Evolutionary conservation across 192 early-diverging fungal species (phyloP), one percentile per base, ranked within the genome.

Genomic region (Coemansia pectinata): DNA sequence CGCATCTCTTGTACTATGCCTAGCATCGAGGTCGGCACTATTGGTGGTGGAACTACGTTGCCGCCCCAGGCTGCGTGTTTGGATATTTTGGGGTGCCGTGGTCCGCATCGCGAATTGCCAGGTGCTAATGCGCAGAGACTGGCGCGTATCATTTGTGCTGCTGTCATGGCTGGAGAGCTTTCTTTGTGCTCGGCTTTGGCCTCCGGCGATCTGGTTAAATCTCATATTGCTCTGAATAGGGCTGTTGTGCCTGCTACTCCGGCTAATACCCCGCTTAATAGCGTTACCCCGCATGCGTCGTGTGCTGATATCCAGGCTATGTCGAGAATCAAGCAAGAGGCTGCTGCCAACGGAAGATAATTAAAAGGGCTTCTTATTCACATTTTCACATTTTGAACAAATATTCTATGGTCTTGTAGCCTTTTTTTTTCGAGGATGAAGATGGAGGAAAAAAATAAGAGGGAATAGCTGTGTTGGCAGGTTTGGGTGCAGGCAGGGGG

Each of bases 1-100:
- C 90, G 90, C 66, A 92, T 97, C 62, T 93, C 91, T 19, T 94
- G 92, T 72, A 93, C 90, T 1, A 97, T 97, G 95, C 95, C 95
- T 2, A 91, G 91, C 62, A 91, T 97, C 44, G 95, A 97, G 69
- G 95, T 97, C 17, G 95, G 95, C 23, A 97, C 95, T 2, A 86
- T 97, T 59, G 95, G 95, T 23, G 95, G 95, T 45, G 95, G 95
- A 15, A 97, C 95, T 0, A 86, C 86, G 27, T 59, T 97, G 52
- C 87, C 89, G 50, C 89, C 95, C 4, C 95, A 97, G 73, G 87
- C 90, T 6, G 86, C 95, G 0, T 94, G 94, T 83, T 73, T 97
- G 69, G 93, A 96, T 33, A 87, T 97, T 85, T 80, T 97, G 8
- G 94, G 94, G 10, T 92, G 94, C 53, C 87, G 90, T 34, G 95